Conservation (phyloP, 768 basidiomycete genomes). For the Porpolomopsis calyptriformis region DNA sequence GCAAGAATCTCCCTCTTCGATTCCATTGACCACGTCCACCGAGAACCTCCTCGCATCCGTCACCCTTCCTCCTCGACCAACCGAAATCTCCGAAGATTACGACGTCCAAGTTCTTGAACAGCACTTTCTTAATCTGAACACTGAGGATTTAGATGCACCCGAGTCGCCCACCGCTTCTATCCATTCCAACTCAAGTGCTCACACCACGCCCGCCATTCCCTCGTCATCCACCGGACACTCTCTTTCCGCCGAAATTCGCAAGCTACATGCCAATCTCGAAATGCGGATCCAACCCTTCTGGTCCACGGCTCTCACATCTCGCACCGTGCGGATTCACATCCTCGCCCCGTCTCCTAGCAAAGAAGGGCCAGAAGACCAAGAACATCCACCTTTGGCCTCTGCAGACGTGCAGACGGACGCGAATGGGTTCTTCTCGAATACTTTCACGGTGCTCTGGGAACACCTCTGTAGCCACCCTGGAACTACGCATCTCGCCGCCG, state of each 20-base stretch:
- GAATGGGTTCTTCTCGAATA: constrained; percentile 67
- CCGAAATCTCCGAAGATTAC: constrained; percentile 50
- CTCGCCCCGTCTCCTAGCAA: constrained; percentile 33
- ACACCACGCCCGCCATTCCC: not conserved
- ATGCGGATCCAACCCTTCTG: constrained; percentile 70
- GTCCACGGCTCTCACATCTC: constrained; percentile 57
- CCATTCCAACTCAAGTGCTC: not conserved
- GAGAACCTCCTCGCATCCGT: constrained; percentile 38
- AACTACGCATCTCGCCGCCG: constrained; percentile 47
- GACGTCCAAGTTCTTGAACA: constrained; percentile 48
- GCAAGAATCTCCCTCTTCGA: constrained; percentile 18
- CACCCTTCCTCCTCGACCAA: constrained; percentile 44
- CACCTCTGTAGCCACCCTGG: constrained; percentile 50
- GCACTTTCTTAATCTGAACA: constrained; percentile 31
- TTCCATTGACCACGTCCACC: constrained; percentile 30
- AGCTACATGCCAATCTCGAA: constrained; percentile 68
- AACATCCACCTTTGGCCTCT: constrained; percentile 37
- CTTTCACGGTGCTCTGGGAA: constrained; percentile 59
- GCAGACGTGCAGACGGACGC: constrained; percentile 45
- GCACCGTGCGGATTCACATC: constrained; percentile 53
- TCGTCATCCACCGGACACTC: constrained; percentile 2
- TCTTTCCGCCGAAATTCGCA: constrained; percentile 26
- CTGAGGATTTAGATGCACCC: constrained; percentile 8
- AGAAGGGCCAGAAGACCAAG: constrained; percentile 19
- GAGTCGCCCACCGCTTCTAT: not conserved